Conservation (phyloP, 352 stramenopile genomes). For the Plasmopara viticola region DNA sequence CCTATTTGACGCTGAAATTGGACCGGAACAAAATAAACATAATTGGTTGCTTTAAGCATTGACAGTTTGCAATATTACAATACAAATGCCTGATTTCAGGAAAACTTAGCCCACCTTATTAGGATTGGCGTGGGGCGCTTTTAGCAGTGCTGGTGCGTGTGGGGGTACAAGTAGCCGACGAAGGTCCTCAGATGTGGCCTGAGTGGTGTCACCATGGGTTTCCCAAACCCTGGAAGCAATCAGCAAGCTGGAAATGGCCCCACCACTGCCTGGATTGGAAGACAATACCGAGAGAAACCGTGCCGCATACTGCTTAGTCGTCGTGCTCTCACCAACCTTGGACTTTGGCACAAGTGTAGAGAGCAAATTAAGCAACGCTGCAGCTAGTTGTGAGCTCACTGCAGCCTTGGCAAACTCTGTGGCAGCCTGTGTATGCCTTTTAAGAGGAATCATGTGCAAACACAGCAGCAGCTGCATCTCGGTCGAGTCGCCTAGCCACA, state of each 20-base stretch:
- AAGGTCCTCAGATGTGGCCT: conserved; percentile 74
- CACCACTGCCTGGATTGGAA: conserved; percentile 78
- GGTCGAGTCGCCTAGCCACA: conserved; percentile 72
- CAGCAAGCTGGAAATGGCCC: conserved; percentile 72
- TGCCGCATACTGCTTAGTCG: conserved; percentile 79
- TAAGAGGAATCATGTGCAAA: conserved; percentile 85
- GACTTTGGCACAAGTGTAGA: conserved; percentile 77
- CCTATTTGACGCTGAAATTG: conserved; percentile 50
- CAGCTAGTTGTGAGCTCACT: conserved; percentile 72
- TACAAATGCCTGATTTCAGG: conserved; percentile 2
- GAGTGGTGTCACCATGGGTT: conserved; percentile 73
- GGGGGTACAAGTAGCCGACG: conserved; percentile 66
- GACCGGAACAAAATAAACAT: conserved; percentile 24
- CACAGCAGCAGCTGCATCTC: conserved; percentile 81
- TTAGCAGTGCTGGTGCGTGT: conserved; percentile 68
- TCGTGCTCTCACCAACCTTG: conserved; percentile 66
- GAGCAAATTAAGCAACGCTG: conserved; percentile 73
- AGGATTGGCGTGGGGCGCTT: conserved; percentile 75
- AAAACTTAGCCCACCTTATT: conserved; percentile 69
- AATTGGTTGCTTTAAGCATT: neutral
- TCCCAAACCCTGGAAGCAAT: conserved; percentile 79
- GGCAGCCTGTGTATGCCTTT: conserved; percentile 78
- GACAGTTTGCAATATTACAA: neutral
- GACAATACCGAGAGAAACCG: conserved; percentile 78
- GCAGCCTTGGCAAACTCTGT: conserved; percentile 80